Evolutionary conservation across 352 stramenopile species (phyloP).

Genomic region (Phytophthora idaei): DNA sequence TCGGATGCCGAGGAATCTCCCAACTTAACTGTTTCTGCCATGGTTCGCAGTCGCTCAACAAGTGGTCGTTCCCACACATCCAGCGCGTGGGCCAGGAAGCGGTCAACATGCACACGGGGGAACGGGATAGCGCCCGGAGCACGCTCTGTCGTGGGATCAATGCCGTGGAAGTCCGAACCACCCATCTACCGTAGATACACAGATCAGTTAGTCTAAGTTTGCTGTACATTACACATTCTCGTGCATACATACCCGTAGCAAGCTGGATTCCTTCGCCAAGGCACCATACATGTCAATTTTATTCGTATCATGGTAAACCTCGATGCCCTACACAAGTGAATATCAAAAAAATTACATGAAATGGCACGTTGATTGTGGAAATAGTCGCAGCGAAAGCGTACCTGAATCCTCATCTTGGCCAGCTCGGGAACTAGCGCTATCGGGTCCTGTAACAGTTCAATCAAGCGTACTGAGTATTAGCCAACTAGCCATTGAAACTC

Average conservation of each 20-base stretch:
- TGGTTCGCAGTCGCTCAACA: constrained; percentile 42
- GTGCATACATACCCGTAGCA: constrained; percentile 59
- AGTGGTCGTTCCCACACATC: constrained; percentile 70
- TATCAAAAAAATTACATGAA: constrained; percentile 1
- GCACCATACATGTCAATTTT: constrained; percentile 87
- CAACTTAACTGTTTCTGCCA: constrained; percentile 34
- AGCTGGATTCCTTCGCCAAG: constrained; percentile 70
- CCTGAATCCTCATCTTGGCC: constrained; percentile 77
- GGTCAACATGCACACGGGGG: constrained; percentile 68
- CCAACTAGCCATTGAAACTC: background rate
- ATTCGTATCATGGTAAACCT: constrained; percentile 81
- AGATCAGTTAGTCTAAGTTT: constrained; percentile 4
- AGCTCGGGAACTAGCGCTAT: constrained; percentile 72
- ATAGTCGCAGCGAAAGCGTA: constrained; percentile 20
- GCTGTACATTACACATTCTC: background rate
- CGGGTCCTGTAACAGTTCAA: constrained; percentile 48
- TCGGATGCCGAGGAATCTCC: constrained; percentile 18
- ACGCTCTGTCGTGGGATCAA: constrained; percentile 71
- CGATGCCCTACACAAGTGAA: constrained; percentile 53
- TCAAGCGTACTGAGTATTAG: background rate
- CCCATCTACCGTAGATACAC: constrained; percentile 51
- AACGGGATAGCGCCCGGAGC: constrained; percentile 80
- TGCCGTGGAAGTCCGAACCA: constrained; percentile 87
- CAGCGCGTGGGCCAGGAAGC: constrained; percentile 74
- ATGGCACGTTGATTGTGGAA: background rate